Evolutionary conservation across 2,329 filamentous ascomycete species (phyloP), one percentile per base, ranked within the genome.

Genomic region (Cercospora beticola): DNA sequence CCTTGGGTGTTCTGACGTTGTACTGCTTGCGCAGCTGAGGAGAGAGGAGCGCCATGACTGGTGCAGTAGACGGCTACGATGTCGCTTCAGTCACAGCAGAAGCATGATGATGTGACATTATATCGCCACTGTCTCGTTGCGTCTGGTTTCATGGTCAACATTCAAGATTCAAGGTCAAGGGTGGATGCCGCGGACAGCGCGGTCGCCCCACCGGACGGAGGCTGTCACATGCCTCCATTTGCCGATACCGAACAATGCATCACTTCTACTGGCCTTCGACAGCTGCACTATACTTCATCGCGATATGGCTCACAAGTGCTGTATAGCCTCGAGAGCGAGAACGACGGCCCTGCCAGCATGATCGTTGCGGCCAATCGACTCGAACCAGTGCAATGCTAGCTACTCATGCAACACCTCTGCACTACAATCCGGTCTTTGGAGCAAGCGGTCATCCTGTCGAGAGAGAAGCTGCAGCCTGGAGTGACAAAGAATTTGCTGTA

Each of bases 21-120:
- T 73, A 74, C 52, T 72, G 70, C 70, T 73, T 74, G 60, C 71
- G 70, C 56, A 76, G 71, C 59, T 71, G 70, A 36, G 73, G 70
- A 12, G 67, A 66, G 64, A 69, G 59, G 12, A 69, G 49, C 31
- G 59, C 60, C 67, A 69, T 69, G 31, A 18, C 54, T 16, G 54
- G 23, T 16, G 23, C 10, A 26, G 26, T 16, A 12, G 49, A 2
- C 21, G 49, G 21, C n/a, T 33, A 58, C 23, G 54, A 21, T 31
- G 30, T 58, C 54, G 54, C 26, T 58, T 30, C 46, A 52, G 3
- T 14, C 46, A 52, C 46, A 52, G 46, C 21, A 26, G 46, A 52
- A 49, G 54, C 26, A 57, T n/a, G 26, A 28, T 6, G 26, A n/a
- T n/a, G 54, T 31, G n/a, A 54, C 28, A 57, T 57, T 57, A 57